These are phyloP conservation scores for Irpex sp. DNA, from an alignment of 1,284 basidiomycete species.

Conservation along the genomic window DNA sequence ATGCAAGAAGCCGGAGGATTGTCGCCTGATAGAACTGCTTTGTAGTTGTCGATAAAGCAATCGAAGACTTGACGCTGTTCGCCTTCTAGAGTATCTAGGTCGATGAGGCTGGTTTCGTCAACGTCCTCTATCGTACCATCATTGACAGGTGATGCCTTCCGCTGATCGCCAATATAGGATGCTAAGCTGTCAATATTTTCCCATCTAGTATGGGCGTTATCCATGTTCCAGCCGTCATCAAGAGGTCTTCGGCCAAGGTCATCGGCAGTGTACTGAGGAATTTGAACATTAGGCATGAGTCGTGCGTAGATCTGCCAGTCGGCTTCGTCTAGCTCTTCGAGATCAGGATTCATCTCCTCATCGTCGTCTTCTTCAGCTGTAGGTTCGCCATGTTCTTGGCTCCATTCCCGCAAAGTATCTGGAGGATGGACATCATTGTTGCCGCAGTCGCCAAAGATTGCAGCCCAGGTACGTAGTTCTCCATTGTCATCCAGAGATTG, in stretches of 20 bases:
- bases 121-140: not conserved
- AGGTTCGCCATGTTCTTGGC: not conserved
- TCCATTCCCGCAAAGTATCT: constrained; percentile 6
- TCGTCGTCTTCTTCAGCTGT: constrained; percentile 6
- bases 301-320: constrained; percentile 10
- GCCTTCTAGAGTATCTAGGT: not conserved
- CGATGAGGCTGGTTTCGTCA: not conserved
- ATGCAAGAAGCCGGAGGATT: not conserved
- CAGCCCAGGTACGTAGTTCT: not conserved
- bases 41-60: not conserved
- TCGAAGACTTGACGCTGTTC: not conserved
- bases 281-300: not conserved
- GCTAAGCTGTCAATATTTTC: constrained; percentile 2
- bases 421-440: not conserved
- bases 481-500: not conserved
- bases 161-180: not conserved
- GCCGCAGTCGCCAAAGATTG: not conserved
- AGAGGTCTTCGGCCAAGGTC: constrained; percentile 4
- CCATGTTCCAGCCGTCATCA: constrained; percentile 7
- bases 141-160: not conserved
- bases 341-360: constrained; percentile 5
- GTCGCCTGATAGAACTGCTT: not conserved
- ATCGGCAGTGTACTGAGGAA: not conserved
- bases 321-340: constrained; percentile 4
- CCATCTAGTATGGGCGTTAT: not conserved